Percentiles rank a stretch among this genome's conserved stretches.
Evolutionary conservation across 164 flowering plant species (phyloP).

Genomic region (Cinnamomum chago): DNA sequence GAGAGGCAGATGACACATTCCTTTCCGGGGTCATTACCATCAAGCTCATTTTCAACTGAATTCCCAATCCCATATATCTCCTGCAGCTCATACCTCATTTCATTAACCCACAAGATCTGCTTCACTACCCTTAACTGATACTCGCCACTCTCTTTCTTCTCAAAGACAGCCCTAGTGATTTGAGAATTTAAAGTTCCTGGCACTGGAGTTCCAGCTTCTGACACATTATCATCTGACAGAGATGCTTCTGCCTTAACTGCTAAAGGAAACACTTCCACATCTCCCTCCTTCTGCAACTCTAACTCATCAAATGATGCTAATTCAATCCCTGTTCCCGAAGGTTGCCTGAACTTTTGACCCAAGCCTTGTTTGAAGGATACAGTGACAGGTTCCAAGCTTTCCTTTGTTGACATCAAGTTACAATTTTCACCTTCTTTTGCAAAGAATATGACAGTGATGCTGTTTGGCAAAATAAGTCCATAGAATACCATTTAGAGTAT

Average conservation of each 20-base stretch:
- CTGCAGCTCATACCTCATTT: conserved; percentile 89
- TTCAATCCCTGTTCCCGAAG: conserved; percentile 79
- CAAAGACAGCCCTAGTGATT: conserved; percentile 83
- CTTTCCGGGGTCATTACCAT: conserved; percentile 85
- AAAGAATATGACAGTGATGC: conserved; percentile 76
- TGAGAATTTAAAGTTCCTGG: conserved; percentile 60
- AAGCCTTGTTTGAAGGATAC: conserved; percentile 70
- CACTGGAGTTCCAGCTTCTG: conserved; percentile 31
- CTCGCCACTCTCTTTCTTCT: conserved; percentile 73
- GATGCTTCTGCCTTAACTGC: conserved; percentile 82
- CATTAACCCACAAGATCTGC: conserved; percentile 88
- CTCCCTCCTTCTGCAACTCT: conserved; percentile 52
- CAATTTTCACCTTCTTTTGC: conserved; percentile 88
- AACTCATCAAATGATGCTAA: conserved; percentile 58
- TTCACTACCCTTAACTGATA: conserved; percentile 70
- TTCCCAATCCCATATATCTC: conserved; percentile 98
- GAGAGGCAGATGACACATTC: conserved; percentile 98
- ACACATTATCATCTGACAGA: conserved; percentile 19
- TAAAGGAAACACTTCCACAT: conserved; percentile 66
- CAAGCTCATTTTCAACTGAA: conserved; percentile 71
- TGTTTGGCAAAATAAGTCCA: conserved; percentile 26
- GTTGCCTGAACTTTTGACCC: conserved; percentile 82
- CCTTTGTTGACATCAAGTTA: conserved; percentile 57
- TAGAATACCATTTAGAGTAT: neutral
- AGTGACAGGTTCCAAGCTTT: conserved; percentile 52